These are phyloP conservation scores for Vickermania ingenoplastis DNA, from an alignment of 208 protist genomes.

Conservation along the genomic window DNA sequence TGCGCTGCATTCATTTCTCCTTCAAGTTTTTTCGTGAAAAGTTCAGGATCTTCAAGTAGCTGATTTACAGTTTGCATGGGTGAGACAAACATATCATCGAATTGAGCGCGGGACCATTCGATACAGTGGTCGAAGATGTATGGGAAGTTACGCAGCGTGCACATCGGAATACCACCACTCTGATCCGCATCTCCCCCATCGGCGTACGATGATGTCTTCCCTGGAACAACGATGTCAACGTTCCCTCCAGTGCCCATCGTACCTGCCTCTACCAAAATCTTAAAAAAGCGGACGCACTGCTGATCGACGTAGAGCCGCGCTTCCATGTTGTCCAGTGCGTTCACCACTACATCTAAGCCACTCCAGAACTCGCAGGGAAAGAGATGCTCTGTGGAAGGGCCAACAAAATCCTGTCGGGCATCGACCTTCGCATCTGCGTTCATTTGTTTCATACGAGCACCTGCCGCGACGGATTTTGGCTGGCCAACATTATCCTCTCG, in stretches of 20 bases:
- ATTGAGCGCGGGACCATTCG: constrained; percentile 91
- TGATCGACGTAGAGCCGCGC: constrained; percentile 94
- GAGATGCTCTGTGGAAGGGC: constrained; percentile 91
- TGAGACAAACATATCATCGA: constrained; percentile 90
- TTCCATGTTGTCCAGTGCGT: constrained; percentile 99
- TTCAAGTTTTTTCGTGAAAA: constrained; percentile 54
- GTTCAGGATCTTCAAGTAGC: constrained; percentile 67
- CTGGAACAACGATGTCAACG: constrained; percentile 96
- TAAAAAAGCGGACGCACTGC: constrained; percentile 93
- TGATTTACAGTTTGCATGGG: constrained; percentile 67
- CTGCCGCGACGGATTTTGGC: constrained; percentile 94
- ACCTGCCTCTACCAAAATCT: constrained; percentile 98
- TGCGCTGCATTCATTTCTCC: constrained; percentile 46
- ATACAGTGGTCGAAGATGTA: constrained; percentile 98
- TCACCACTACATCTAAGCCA: constrained; percentile 93
- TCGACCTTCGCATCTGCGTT: constrained; percentile 89
- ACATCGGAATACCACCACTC: constrained; percentile 97
- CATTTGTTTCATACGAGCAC: constrained; percentile 88
- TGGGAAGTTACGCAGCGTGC: constrained; percentile 99
- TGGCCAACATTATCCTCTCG: constrained; percentile 93
- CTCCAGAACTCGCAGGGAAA: constrained; percentile 96
- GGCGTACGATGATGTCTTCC: constrained; percentile 97
- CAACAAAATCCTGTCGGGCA: constrained; percentile 88
- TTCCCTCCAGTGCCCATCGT: constrained; percentile 99
- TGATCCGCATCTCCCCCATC: constrained; percentile 94